Evolutionary conservation across 768 basidiomycete species (phyloP).

Genomic region (Xerocomus spinulosus): DNA sequence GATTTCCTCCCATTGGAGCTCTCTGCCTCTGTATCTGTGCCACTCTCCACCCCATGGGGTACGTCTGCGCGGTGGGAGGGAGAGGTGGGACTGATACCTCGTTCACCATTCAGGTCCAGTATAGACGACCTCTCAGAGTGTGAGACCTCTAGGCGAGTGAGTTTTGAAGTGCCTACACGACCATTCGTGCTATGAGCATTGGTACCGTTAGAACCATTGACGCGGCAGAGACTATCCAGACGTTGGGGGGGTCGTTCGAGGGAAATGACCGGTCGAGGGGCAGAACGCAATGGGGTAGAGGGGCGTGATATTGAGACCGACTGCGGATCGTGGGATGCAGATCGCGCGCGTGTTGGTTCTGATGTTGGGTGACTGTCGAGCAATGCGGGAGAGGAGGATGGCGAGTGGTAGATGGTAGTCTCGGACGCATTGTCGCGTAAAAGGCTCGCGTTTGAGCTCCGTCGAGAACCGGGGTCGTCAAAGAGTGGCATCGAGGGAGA

Average conservation of each 20-base stretch:
- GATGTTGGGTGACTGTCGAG: constrained; percentile 32
- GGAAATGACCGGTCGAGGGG: constrained; percentile 26
- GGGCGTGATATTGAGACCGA: constrained; percentile 4
- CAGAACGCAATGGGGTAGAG: constrained; percentile 14
- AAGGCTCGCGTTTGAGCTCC: constrained; percentile 23
- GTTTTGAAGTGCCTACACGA: constrained; percentile 3
- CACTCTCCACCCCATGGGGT: constrained; percentile 68
- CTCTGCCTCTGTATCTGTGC: constrained; percentile 67
- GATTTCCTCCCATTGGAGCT: constrained; percentile 35
- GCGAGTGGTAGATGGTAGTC: constrained; percentile 31
- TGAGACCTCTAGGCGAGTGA: constrained; percentile 17
- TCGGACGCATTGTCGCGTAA: constrained; percentile 26
- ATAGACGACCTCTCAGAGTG: constrained; percentile 20
- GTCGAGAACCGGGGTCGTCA: constrained; percentile 15
- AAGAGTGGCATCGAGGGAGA: constrained; percentile 17
- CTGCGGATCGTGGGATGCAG: constrained; percentile 30
- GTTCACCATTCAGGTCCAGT: constrained; percentile 19
- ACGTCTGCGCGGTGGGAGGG: constrained; percentile 66
- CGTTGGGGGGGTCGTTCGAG: constrained; percentile 35
- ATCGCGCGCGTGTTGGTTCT: constrained; percentile 41
- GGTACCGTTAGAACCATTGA: constrained; percentile 14
- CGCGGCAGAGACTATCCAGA: constrained; percentile 26
- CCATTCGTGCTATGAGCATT: constrained; percentile 5
- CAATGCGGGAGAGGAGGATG: constrained; percentile 37
- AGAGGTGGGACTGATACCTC: constrained; percentile 40